Base-by-base conservation (phyloP, 1,139 yeast genomes). In the Hansenula anomala region DNA sequence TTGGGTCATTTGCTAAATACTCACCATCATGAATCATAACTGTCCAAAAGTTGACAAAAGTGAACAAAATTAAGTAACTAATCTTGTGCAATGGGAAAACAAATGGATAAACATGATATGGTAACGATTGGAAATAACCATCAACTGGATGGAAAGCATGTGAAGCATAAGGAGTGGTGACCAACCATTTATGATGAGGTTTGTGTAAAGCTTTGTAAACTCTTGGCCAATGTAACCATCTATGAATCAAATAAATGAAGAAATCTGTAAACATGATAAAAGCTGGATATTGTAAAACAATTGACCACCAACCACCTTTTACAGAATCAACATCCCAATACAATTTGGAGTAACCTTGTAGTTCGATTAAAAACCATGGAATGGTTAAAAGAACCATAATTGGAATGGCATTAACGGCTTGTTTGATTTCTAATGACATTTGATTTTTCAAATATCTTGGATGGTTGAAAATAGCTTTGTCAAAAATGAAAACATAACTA, bases 101-200 rank as follows among this genome's bases (percentile, higher is more conserved):
- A 60, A 92, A 75, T 46, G 97, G 97, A 66, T 75, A 92, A 45
- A 89, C 48, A 61, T 92, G 98, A 67, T 92, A 92, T 22, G 98
- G 96, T 47, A 92, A 60, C 34, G 96, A 84, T 69, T 92, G 98
- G 43, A 78, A 69, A 69, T 85, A 92, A 31, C 98, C 98, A 58
- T 92, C 98, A 39, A 92, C 82, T 13, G 98, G 98, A 64, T 92
- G 97, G 88, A 92, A 92, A 18, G 98, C 97, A 60, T 90, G 97
- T 12, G 96, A 88, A 1, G 98, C 98, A 66, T 84, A 92, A 27
- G 98, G 98, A 4, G 98, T 90, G 49, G 97, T 92, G 37, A 92
- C 97, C 55, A 92, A 80, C 98, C 98, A 92, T 67, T 92, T 94
- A 73, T 92, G 98, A 64, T 92, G 98, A n/a, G 97, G 97, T 68